Conservation (phyloP, 116 monocot genomes). For the Cymodocea nodosa region DNA sequence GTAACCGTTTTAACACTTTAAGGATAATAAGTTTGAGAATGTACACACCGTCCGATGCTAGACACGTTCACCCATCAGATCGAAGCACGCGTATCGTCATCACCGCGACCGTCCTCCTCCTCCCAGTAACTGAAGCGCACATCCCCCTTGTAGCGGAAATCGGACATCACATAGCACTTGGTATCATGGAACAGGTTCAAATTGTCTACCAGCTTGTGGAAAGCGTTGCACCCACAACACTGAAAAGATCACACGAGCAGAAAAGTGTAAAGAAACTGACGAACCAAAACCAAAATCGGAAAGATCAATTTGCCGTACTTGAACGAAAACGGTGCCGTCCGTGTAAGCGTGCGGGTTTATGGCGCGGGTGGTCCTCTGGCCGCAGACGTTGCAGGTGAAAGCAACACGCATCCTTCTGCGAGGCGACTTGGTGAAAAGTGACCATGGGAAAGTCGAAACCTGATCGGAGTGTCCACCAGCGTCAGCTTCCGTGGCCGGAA, state of each 20-base stretch:
- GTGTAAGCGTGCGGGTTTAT: constrained; percentile 99
- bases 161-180: constrained; percentile 86
- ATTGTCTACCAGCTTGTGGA: constrained; percentile 98
- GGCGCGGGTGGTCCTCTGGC: constrained; percentile 90
- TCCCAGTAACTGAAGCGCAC: constrained; percentile 37
- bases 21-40: constrained; percentile 2
- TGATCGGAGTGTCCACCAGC: constrained; percentile 1
- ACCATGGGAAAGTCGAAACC: constrained; percentile 88
- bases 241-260: constrained; percentile 11
- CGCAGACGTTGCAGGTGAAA: constrained; percentile 95
- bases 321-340: constrained; percentile 95
- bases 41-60: constrained; percentile 1
- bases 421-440: constrained; percentile 97
- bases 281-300: not conserved
- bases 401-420: constrained; percentile 92
- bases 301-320: constrained; percentile 24
- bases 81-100: constrained; percentile 35
- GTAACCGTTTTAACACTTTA: not conserved
- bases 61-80: constrained; percentile 22
- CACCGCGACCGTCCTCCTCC: constrained; percentile 26
- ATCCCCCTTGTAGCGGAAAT: constrained; percentile 73
- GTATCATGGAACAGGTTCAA: constrained; percentile 95
- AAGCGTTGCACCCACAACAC: constrained; percentile 97
- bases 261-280: not conserved
- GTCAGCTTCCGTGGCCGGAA: constrained; percentile 25